Evolutionary conservation across 768 basidiomycete species (phyloP).

Genomic region (Phanerochaete carnosa): DNA sequence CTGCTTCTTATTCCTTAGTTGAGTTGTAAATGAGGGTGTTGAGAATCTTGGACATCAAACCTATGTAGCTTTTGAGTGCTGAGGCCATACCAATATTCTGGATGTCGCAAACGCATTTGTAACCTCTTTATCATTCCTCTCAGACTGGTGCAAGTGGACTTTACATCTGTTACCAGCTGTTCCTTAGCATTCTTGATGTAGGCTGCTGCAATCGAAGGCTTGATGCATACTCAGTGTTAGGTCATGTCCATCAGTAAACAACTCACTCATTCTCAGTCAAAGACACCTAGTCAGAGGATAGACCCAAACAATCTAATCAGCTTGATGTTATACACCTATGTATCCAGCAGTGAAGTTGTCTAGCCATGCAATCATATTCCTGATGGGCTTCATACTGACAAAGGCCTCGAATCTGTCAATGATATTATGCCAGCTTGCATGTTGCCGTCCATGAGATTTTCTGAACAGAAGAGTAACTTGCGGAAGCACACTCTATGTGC

Average conservation of each 20-base stretch:
- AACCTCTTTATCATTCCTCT: constrained; percentile 82
- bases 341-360: constrained; percentile 67
- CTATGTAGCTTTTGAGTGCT: constrained; percentile 32
- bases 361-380: constrained; percentile 73
- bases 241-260: background rate
- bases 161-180: constrained; percentile 66
- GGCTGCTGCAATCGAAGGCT: constrained; percentile 73
- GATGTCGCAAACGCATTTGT: constrained; percentile 46
- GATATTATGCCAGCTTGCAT: constrained; percentile 84
- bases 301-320: constrained; percentile 74
- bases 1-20: constrained; percentile 72
- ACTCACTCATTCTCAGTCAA: constrained; percentile 85
- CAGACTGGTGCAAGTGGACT: constrained; percentile 81
- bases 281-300: constrained; percentile 78
- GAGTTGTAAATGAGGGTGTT: constrained; percentile 86
- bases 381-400: constrained; percentile 79
- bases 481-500: constrained; percentile 61
- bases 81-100: background rate
- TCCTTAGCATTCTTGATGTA: constrained; percentile 89
- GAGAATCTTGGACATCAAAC: constrained; percentile 78
- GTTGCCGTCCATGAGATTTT: constrained; percentile 71
- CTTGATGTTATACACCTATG: constrained; percentile 63
- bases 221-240: constrained; percentile 7
- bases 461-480: constrained; percentile 56
- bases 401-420: constrained; percentile 78